These are phyloP conservation scores for Pseudoturritis turrita DNA, from an alignment of 345 rosid species.

Conservation along the genomic window DNA sequence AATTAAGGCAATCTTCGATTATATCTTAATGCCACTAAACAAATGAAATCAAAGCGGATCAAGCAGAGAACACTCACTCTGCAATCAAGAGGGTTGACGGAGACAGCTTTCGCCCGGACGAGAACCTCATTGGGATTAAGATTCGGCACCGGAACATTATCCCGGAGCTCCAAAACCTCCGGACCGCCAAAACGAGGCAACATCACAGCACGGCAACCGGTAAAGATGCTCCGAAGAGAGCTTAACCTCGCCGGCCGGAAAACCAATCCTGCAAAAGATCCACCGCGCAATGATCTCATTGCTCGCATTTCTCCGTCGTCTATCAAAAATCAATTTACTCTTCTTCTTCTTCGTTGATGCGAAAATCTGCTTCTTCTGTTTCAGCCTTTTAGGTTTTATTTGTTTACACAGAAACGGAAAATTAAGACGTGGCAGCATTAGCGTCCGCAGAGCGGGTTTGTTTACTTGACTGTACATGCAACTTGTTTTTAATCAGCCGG, in stretches of 20 bases:
- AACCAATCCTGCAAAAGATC: neutral
- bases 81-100: constrained; percentile 88
- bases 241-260: constrained; percentile 20
- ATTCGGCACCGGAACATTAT: constrained; percentile 65
- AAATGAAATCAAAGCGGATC: constrained; percentile 11
- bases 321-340: constrained; percentile 1
- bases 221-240: constrained; percentile 45
- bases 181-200: constrained; percentile 91
- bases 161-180: constrained; percentile 74
- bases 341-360: constrained; percentile 25
- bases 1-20: neutral
- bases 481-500: constrained; percentile 1
- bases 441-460: constrained; percentile 36
- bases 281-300: constrained; percentile 14
- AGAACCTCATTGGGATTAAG: constrained; percentile 76
- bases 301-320: constrained; percentile 31
- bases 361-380: constrained; percentile 7
- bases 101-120: constrained; percentile 80
- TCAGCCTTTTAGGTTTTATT: neutral
- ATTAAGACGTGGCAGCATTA: constrained; percentile 31
- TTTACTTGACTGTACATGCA: constrained; percentile 24
- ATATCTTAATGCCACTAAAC: constrained; percentile 8
- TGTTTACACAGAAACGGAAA: constrained; percentile 1
- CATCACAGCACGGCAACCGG: constrained; percentile 78
- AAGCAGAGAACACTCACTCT: constrained; percentile 50